These are phyloP conservation scores for Cyclotella distinguenda DNA, from an alignment of 108 stramenopile genomes.

Conservation along the genomic window DNA sequence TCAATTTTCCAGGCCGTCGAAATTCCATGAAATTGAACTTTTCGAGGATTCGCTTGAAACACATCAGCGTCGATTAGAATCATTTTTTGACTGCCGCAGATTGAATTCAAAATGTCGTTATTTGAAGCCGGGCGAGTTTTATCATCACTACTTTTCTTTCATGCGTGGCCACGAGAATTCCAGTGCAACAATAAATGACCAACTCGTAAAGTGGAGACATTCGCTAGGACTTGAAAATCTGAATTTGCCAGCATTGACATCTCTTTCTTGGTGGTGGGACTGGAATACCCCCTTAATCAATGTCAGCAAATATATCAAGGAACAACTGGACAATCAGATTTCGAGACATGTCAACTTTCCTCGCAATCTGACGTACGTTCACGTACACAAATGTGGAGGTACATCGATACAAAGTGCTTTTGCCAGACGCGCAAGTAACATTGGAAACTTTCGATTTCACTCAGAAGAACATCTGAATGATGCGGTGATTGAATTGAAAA, in stretches of 20 bases:
- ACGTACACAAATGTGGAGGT: slow-evolving; percentile 31
- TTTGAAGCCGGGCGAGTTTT: slow-evolving; percentile 20
- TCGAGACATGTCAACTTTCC: not conserved
- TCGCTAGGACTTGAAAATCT: slow-evolving; percentile 8
- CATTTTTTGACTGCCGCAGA: slow-evolving; percentile 20
- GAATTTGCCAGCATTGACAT: slow-evolving; percentile 18
- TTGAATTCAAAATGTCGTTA: slow-evolving; percentile 2
- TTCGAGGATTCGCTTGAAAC: not conserved
- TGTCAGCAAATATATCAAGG: not conserved
- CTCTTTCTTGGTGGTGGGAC: slow-evolving; percentile 24
- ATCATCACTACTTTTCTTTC: slow-evolving; percentile 15
- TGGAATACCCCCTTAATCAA: not conserved
- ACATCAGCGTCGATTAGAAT: not conserved
- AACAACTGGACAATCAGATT: not conserved
- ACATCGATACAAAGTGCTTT: slow-evolving; percentile 28
- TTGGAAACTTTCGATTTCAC: not conserved
- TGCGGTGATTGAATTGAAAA: not conserved
- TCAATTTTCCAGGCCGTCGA: no score
- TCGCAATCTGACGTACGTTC: slow-evolving; percentile 18
- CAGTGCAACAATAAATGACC: not conserved
- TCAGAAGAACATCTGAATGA: not conserved
- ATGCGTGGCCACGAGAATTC: not conserved
- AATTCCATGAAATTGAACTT: not conserved
- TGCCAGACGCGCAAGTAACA: slow-evolving; percentile 4
- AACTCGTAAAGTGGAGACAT: slow-evolving; percentile 7